Percentiles rank a stretch among this genome's conserved stretches.
Conservation (phyloP, 768 basidiomycete genomes). For the Fomitopsis serialis region DNA sequence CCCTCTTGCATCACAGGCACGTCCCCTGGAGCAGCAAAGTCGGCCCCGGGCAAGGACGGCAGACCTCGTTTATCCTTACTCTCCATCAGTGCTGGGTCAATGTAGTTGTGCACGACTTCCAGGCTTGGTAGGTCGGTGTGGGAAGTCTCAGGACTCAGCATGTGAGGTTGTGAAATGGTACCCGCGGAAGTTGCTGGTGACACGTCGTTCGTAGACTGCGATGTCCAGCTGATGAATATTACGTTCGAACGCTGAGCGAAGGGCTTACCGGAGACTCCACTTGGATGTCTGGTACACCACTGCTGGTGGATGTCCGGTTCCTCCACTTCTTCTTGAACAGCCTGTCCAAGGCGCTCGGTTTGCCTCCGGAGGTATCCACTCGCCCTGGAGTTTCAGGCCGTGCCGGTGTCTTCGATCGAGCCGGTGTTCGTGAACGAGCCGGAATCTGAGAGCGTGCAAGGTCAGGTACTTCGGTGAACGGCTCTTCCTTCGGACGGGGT, state of each 20-base stretch:
- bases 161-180: constrained; percentile 16
- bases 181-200: constrained; percentile 11
- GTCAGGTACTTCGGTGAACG: neutral
- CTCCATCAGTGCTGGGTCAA: constrained; percentile 7
- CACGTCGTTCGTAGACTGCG: constrained; percentile 17
- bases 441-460: neutral
- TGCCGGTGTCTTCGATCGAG: constrained; percentile 2
- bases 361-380: neutral
- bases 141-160: constrained; percentile 26
- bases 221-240: neutral
- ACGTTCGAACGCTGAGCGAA: neutral
- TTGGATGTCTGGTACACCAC: constrained; percentile 17
- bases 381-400: constrained; percentile 4
- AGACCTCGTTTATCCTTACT: constrained; percentile 3
- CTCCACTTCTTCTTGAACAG: constrained; percentile 16
- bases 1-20: constrained; percentile 2
- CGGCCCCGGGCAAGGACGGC: constrained; percentile 1
- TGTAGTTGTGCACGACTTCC: constrained; percentile 7
- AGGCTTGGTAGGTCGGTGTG: constrained; percentile 11
- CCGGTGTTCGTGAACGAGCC: neutral
- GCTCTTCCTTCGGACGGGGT: constrained; percentile 12
- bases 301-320: constrained; percentile 6
- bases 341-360: constrained; percentile 9
- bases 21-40: neutral
- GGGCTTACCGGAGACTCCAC: constrained; percentile 20